Evolutionary conservation across 768 basidiomycete genomes (phyloP).

Genomic region (Suillus fuscotomentosus): DNA sequence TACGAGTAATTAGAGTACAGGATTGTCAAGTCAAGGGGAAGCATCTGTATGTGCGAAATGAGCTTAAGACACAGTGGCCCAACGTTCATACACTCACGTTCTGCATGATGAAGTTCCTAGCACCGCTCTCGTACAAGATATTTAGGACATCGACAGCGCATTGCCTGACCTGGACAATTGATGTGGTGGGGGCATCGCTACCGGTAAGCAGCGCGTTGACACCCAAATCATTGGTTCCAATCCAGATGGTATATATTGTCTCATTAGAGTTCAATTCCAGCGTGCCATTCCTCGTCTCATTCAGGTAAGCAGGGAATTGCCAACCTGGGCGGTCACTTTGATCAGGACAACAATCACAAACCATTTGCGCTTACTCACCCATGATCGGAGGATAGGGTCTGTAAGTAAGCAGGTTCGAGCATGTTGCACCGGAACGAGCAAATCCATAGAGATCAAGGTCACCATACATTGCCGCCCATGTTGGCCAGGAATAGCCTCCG

Average conservation of each 20-base stretch:
- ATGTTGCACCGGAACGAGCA: conserved; percentile 62
- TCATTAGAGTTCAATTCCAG: conserved; percentile 38
- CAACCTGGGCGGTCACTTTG: conserved; percentile 3
- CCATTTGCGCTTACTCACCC: conserved; percentile 38
- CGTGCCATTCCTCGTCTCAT: conserved; percentile 40
- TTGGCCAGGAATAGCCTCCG: conserved; percentile 57
- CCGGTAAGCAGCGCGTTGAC: conserved; percentile 53
- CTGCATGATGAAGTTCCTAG: conserved; percentile 67
- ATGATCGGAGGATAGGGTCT: conserved; percentile 59
- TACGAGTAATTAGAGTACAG: conserved; percentile 49
- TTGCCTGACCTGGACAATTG: conserved; percentile 53
- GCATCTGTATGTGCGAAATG: conserved; percentile 41
- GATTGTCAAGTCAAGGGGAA: conserved; percentile 50
- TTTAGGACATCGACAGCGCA: conserved; percentile 65
- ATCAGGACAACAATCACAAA: not conserved
- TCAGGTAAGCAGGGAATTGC: conserved; percentile 49
- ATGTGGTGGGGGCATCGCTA: conserved; percentile 41
- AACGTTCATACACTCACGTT: conserved; percentile 43
- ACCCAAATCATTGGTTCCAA: conserved; percentile 68
- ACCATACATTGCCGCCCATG: conserved; percentile 56
- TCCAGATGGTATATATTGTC: conserved; percentile 67
- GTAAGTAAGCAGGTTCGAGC: conserved; percentile 60
- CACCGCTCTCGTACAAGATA: conserved; percentile 53
- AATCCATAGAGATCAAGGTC: conserved; percentile 53
- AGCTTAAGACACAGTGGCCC: not conserved